Evolutionary conservation across 345 rosid genomes (phyloP).

Genomic region (Citrus mangshanensis): DNA sequence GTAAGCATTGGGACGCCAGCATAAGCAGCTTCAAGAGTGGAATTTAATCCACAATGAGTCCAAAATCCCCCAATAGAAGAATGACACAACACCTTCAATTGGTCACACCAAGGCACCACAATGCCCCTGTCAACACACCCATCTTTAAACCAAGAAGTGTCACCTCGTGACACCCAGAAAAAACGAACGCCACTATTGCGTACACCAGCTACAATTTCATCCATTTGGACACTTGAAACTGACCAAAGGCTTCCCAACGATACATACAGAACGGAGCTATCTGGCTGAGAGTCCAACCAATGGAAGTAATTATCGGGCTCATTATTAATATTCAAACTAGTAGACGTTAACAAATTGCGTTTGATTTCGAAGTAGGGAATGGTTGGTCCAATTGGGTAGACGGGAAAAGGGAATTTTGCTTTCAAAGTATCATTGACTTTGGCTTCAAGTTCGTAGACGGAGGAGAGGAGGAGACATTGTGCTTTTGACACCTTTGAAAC

Average conservation of each 20-base stretch:
- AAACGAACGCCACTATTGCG: conserved; percentile 24
- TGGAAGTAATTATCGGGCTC: background rate
- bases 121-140: conserved; percentile 1
- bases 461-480: conserved; percentile 29
- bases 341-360: background rate
- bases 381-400: conserved; percentile 34
- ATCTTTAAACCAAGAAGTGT: background rate
- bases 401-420: background rate
- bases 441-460: conserved; percentile 33
- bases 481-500: conserved; percentile 19
- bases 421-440: conserved; percentile 12
- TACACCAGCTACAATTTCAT: conserved; percentile 31
- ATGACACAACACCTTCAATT: conserved; percentile 32
- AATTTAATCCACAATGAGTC: conserved; percentile 45
- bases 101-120: conserved; percentile 38
- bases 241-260: conserved; percentile 43
- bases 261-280: conserved; percentile 32
- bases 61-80: conserved; percentile 37
- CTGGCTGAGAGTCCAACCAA: conserved; percentile 36
- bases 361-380: conserved; percentile 23
- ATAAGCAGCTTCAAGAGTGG: conserved; percentile 28
- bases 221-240: conserved; percentile 24
- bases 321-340: too few relatives aligned
- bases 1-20: conserved; percentile 40
- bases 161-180: conserved; percentile 40